Evolutionary conservation across 164 flowering plant genomes (phyloP).

Genomic region (Aristolochia contorta): DNA sequence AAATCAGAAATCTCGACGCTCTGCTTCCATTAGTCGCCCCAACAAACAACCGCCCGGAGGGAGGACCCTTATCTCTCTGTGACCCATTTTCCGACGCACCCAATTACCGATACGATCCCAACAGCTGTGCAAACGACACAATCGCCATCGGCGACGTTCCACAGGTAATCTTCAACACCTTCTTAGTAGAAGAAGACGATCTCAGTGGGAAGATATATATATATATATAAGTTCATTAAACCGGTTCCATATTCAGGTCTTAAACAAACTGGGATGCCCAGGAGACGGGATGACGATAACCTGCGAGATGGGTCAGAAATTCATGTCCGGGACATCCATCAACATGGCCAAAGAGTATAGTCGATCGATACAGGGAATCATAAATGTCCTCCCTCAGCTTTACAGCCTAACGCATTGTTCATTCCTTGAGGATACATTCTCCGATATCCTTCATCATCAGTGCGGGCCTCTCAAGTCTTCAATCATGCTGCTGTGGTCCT

Average conservation of each 20-base stretch:
- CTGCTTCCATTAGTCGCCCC: slow-evolving; percentile 11
- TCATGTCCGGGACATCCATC: slow-evolving; percentile 23
- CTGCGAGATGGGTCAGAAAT: slow-evolving; percentile 24
- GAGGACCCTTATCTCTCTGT: slow-evolving; percentile 22
- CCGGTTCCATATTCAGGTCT: slow-evolving; percentile 19
- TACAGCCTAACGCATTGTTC: slow-evolving; percentile 30
- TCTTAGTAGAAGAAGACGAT: too few species aligned
- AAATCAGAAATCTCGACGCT: slow-evolving; percentile 10
- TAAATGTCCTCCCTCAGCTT: slow-evolving; percentile 36
- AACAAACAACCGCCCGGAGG: not conserved
- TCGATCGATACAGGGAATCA: slow-evolving; percentile 23
- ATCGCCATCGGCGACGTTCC: slow-evolving; percentile 37
- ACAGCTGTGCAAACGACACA: slow-evolving; percentile 24
- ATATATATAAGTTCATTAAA: too few species aligned
- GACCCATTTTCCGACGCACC: slow-evolving; percentile 48
- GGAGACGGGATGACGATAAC: slow-evolving; percentile 5
- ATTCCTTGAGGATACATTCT: slow-evolving; percentile 24
- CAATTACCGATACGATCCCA: slow-evolving; percentile 28
- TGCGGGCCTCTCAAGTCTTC: slow-evolving; percentile 31
- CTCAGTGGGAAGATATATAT: too few species aligned
- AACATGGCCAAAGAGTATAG: slow-evolving; percentile 32
- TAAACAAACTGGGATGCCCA: slow-evolving; percentile 35
- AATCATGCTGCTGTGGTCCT: slow-evolving; percentile 26
- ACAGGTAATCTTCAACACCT: slow-evolving; percentile 16
- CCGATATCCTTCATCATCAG: slow-evolving; percentile 24